phyloP scores from a whole-genome alignment of 2,329 filamentous ascomycete genomes.

The Fusarium nygamai region DNA sequence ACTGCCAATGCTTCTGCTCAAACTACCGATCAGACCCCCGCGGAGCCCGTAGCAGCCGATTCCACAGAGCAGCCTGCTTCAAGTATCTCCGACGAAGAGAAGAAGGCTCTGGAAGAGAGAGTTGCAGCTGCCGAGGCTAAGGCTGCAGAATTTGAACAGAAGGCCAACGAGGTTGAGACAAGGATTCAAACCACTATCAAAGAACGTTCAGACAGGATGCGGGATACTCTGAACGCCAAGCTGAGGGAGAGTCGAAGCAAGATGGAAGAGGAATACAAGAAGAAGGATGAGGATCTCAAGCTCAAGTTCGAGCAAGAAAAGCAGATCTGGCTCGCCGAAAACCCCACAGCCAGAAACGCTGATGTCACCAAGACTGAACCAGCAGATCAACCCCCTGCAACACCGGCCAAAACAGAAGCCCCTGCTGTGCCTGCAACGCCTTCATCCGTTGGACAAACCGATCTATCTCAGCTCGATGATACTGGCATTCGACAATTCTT shows the following conservation, averaged over 20 bases:
- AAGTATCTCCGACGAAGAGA: conserved; percentile 64
- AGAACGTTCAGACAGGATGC: conserved; percentile 75
- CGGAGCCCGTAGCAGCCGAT: conserved; percentile 26
- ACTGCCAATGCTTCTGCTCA: conserved; percentile 42
- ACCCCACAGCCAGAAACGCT: conserved; percentile 45
- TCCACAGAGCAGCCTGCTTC: conserved; percentile 20
- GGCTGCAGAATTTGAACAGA: conserved; percentile 71
- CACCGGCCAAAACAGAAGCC: conserved; percentile 53
- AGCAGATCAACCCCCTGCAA: conserved; percentile 43
- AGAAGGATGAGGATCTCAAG: conserved; percentile 63
- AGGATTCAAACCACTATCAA: conserved; percentile 70
- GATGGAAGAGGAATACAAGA: conserved; percentile 63
- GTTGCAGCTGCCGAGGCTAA: conserved; percentile 69
- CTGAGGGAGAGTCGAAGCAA: conserved; percentile 71
- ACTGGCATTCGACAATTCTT: conserved; percentile 67
- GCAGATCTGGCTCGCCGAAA: conserved; percentile 69
- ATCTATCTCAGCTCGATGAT: conserved; percentile 63
- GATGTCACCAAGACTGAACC: conserved; percentile 26
- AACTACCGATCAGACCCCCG: conserved; percentile 40
- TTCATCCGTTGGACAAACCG: conserved; percentile 47
- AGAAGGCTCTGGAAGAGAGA: conserved; percentile 69
- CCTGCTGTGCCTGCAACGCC: conserved; percentile 50
- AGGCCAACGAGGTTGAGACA: conserved; percentile 71
- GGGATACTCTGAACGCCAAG: conserved; percentile 73
- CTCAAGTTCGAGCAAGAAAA: conserved; percentile 71